phyloP scores from a whole-genome alignment of 176 grass and related monocot genomes.

The Cenchrus fungigraminus region DNA sequence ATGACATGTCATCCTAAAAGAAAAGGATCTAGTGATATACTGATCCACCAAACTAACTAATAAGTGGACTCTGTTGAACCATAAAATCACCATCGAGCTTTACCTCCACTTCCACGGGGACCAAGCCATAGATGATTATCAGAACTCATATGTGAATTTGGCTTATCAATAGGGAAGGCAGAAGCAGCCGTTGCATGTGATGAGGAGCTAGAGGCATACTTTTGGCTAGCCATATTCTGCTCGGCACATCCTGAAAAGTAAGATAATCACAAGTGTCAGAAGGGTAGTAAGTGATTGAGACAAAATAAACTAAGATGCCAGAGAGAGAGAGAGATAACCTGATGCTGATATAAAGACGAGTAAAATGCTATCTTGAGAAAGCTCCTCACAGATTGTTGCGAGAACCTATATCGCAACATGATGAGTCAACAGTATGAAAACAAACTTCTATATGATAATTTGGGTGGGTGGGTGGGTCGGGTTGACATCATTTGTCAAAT shows the following conservation, averaged over 20 bases:
- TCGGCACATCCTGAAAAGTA: slow-evolving; percentile 63
- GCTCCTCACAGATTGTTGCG: slow-evolving; percentile 88
- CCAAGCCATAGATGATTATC: slow-evolving; percentile 84
- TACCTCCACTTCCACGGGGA: slow-evolving; percentile 80
- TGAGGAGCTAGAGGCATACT: slow-evolving; percentile 53
- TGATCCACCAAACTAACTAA: slow-evolving; percentile 4
- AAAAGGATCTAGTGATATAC: slow-evolving; percentile 17
- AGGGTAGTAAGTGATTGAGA: slow-evolving; percentile 28
- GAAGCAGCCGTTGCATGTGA: slow-evolving; percentile 40
- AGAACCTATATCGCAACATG: slow-evolving; percentile 61
- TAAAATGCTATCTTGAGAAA: slow-evolving; percentile 80
- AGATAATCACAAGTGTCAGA: slow-evolving; percentile 42
- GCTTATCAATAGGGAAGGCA: slow-evolving; percentile 36
- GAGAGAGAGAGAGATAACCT: slow-evolving; percentile 56
- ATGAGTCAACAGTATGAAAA: slow-evolving; percentile 23
- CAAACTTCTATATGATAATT: neutral
- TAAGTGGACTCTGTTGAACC: slow-evolving; percentile 21
- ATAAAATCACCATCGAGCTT: neutral
- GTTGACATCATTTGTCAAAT: neutral
- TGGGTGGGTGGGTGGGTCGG: too few species aligned
- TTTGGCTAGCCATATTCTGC: slow-evolving; percentile 59
- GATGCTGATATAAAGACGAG: slow-evolving; percentile 95
- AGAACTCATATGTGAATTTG: slow-evolving; percentile 50
- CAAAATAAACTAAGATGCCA: slow-evolving; percentile 33
- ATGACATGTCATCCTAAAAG: neutral